Conservation (phyloP, 1,139 yeast genomes). For the Eremothecium coryli region DNA sequence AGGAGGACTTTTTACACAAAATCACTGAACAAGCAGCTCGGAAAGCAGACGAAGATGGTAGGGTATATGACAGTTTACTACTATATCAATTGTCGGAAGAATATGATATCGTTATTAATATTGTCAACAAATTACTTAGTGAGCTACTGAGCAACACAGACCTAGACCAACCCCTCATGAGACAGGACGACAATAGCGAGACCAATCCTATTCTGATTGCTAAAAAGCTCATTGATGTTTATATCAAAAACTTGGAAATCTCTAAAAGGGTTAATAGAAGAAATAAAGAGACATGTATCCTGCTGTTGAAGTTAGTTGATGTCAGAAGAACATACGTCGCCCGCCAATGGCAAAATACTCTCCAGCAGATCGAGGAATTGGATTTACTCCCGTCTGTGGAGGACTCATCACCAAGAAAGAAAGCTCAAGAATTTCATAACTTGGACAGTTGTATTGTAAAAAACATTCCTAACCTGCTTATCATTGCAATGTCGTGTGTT, state of each 20-base stretch:
- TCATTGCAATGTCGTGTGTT: conserved; percentile 75
- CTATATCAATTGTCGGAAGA: conserved; percentile 85
- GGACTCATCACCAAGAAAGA: conserved; percentile 41
- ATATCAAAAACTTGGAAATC: conserved; percentile 39
- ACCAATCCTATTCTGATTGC: conserved; percentile 45
- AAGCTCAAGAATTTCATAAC: conserved; percentile 49
- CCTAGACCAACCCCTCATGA: conserved; percentile 49
- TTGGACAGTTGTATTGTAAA: conserved; percentile 66
- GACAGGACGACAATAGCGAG: conserved; percentile 31
- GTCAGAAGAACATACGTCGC: conserved; percentile 54
- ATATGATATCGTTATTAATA: conserved; percentile 69
- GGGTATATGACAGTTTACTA: conserved; percentile 75
- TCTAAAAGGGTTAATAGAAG: conserved; percentile 40
- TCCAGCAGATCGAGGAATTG: conserved; percentile 48
- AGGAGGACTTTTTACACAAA: conserved; percentile 46
- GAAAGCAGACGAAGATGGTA: conserved; percentile 86
- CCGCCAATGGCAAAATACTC: conserved; percentile 53
- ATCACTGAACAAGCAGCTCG: conserved; percentile 81
- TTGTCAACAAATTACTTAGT: conserved; percentile 70
- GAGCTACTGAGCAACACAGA: conserved; percentile 71
- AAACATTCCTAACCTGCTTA: conserved; percentile 69
- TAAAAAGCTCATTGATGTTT: conserved; percentile 45
- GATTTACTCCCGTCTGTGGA: conserved; percentile 52
- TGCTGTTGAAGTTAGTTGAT: conserved; percentile 55
- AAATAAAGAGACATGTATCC: conserved; percentile 53